Evolutionary conservation across 768 basidiomycete genomes (phyloP).

Genomic region (Macrolepiota dolichaula): DNA sequence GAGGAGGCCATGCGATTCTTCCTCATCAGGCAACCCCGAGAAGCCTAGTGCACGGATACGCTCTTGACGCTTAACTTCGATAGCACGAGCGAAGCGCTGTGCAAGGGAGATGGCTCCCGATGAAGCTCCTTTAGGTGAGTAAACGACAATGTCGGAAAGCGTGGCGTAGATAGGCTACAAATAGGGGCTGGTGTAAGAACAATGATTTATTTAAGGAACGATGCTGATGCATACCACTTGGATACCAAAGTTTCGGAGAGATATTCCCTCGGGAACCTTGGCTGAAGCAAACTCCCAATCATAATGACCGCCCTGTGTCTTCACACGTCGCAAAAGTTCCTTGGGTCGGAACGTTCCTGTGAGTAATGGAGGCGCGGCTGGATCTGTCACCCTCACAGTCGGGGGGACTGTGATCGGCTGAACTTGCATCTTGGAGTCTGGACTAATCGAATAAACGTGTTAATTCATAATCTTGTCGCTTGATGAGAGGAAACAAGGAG

Average conservation of each 20-base stretch:
- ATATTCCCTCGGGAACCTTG: conserved; percentile 78
- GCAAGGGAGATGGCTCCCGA: conserved; percentile 60
- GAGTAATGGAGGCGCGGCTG: conserved; percentile 33
- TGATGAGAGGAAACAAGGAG: neutral
- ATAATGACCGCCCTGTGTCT: conserved; percentile 13
- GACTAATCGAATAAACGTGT: conserved; percentile 4
- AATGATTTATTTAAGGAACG: conserved; percentile 2
- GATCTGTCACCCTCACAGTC: conserved; percentile 16
- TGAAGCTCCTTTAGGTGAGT: conserved; percentile 68
- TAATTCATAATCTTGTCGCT: conserved; percentile 1
- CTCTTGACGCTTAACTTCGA: conserved; percentile 55
- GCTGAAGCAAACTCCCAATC: conserved; percentile 70
- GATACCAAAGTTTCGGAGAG: conserved; percentile 83
- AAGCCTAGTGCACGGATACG: conserved; percentile 29
- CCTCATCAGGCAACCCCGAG: conserved; percentile 11
- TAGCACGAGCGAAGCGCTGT: conserved; percentile 59
- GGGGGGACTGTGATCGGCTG: neutral
- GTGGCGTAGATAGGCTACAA: conserved; percentile 77
- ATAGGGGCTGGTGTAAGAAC: neutral
- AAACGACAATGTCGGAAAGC: conserved; percentile 87
- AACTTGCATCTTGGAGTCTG: neutral
- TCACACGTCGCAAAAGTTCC: conserved; percentile 34
- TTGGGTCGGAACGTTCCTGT: conserved; percentile 50
- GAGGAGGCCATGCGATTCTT: conserved; percentile 28
- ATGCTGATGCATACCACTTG: conserved; percentile 64